Conservation (phyloP, 305 asterid species). For the Lippia alba region DNA sequence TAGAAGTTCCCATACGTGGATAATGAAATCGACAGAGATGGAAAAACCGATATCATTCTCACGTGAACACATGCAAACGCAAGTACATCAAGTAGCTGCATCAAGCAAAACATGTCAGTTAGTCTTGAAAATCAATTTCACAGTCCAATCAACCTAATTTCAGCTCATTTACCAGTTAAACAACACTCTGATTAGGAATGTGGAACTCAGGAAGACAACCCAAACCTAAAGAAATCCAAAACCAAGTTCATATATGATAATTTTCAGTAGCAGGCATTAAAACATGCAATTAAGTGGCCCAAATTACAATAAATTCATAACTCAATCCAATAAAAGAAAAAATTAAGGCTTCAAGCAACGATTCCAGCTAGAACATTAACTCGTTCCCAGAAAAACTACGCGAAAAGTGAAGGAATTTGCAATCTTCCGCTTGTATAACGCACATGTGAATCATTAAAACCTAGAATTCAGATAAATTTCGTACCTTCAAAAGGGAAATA, state of each 20-base stretch:
- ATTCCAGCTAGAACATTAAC: conserved; percentile 10
- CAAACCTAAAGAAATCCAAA: background rate
- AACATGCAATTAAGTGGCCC: background rate
- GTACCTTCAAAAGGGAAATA: conserved; percentile 27
- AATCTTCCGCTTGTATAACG: background rate
- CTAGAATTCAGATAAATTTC: background rate
- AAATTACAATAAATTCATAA: conserved; percentile 1
- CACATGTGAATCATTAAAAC: background rate
- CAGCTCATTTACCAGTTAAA: conserved; percentile 13
- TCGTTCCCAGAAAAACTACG: background rate
- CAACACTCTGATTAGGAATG: conserved; percentile 14
- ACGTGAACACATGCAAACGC: conserved; percentile 24
- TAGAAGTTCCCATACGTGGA: background rate
- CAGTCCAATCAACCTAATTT: conserved; percentile 9
- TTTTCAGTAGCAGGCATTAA: background rate
- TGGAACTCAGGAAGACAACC: background rate
- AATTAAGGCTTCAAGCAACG: background rate
- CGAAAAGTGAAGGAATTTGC: background rate
- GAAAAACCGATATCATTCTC: background rate
- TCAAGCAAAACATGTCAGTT: background rate
- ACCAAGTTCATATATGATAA: background rate
- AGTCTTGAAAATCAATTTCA: conserved; percentile 12
- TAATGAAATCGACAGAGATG: conserved; percentile 7
- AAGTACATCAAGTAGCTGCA: conserved; percentile 16
- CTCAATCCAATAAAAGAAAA: background rate